These are phyloP conservation scores for Boletus sp. DNA, from an alignment of 768 basidiomycete genomes.

Conservation along the genomic window DNA sequence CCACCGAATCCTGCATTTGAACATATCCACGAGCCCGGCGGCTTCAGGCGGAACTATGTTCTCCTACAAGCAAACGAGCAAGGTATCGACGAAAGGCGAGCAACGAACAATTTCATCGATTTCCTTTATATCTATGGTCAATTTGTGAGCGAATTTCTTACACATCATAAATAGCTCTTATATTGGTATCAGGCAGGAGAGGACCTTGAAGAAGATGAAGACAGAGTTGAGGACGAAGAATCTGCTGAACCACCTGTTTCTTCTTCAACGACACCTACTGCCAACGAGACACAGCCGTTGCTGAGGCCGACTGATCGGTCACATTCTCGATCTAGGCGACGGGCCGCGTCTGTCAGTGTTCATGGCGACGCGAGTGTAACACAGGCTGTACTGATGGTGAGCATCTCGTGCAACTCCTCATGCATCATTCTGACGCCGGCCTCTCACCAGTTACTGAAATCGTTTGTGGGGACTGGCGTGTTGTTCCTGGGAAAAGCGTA, in stretches of 20 bases:
- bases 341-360: constrained; percentile 53
- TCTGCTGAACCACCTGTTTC: constrained; percentile 29
- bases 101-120: constrained; percentile 86
- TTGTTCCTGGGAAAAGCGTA: constrained; percentile 94
- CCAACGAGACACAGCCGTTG: constrained; percentile 56
- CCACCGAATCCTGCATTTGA: constrained; percentile 77
- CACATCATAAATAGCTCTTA: neutral
- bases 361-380: constrained; percentile 87
- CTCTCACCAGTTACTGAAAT: constrained; percentile 72
- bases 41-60: constrained; percentile 89
- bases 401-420: constrained; percentile 17
- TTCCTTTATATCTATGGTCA: constrained; percentile 95
- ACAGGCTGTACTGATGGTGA: constrained; percentile 91
- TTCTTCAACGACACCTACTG: neutral
- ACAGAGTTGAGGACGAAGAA: constrained; percentile 59
- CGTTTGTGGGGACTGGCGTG: constrained; percentile 94
- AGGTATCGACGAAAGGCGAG: constrained; percentile 56
- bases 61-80: constrained; percentile 68
- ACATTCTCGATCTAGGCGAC: constrained; percentile 53
- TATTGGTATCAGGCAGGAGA: constrained; percentile 69
- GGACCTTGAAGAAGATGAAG: constrained; percentile 86
- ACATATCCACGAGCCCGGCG: constrained; percentile 94
- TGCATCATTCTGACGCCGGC: constrained; percentile 1
- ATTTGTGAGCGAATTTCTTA: constrained; percentile 61
- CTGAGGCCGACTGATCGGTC: constrained; percentile 41